phyloP scores from a whole-genome alignment of 768 basidiomycete species.

The Trametes meyenii region DNA sequence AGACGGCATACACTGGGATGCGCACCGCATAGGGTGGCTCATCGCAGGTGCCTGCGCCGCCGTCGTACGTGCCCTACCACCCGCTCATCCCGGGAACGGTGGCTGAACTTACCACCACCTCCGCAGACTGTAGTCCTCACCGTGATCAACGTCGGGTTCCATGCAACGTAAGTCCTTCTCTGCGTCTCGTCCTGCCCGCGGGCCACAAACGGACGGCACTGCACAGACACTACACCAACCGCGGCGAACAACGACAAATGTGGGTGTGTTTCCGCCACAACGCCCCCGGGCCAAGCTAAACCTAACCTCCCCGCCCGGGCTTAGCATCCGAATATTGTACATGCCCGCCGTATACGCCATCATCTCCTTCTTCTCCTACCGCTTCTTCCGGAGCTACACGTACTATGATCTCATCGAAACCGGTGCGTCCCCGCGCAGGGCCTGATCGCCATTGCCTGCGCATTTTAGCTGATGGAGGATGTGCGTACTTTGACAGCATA shows the following conservation, averaged over 20 bases:
- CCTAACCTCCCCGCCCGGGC: too few species aligned
- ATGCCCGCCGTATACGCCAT: conserved; percentile 84
- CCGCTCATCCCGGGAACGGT: not conserved
- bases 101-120: not conserved
- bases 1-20: conserved; percentile 57
- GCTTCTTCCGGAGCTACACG: conserved; percentile 79
- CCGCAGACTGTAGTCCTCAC: conserved; percentile 65
- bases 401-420: conserved; percentile 57
- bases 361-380: conserved; percentile 85
- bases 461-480: not conserved
- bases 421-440: conserved; percentile 38
- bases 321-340: conserved; percentile 75
- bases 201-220: not conserved
- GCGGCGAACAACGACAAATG: conserved; percentile 80
- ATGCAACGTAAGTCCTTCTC: conserved; percentile 57
- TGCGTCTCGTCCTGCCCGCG: not conserved
- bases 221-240: conserved; percentile 70
- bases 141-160: conserved; percentile 52
- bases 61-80: conserved; percentile 45
- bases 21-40: conserved; percentile 73
- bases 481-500: conserved; percentile 48
- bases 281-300: not conserved
- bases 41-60: conserved; percentile 64
- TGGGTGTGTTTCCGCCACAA: conserved; percentile 33
- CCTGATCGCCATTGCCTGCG: not conserved